Evolutionary conservation across 2,329 filamentous ascomycete genomes (phyloP).

Genomic region (Penicillium freii): DNA sequence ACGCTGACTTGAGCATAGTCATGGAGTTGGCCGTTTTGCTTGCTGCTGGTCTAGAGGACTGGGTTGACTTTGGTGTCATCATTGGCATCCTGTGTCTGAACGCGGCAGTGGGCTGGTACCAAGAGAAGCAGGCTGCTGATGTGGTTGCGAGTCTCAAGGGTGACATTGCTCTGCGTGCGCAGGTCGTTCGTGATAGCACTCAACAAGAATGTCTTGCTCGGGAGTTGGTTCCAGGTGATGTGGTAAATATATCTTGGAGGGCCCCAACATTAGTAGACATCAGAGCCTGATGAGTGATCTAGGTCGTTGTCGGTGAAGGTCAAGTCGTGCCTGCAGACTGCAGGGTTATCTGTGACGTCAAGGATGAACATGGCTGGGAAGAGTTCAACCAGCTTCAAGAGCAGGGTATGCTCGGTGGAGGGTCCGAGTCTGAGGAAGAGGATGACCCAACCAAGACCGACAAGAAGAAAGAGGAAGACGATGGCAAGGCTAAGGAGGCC

Average conservation of each 20-base stretch:
- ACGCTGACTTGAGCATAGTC: constrained; percentile 48
- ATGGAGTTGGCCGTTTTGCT: constrained; percentile 75
- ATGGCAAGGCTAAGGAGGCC: constrained; percentile 11
- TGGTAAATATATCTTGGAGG: constrained; percentile 51
- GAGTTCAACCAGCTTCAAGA: constrained; percentile 64
- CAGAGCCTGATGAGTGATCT: constrained; percentile 18
- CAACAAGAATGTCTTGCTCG: constrained; percentile 66
- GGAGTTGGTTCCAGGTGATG: constrained; percentile 74
- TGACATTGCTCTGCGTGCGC: constrained; percentile 73
- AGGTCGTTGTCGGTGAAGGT: constrained; percentile 70
- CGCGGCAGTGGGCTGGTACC: constrained; percentile 75
- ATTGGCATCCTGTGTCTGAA: constrained; percentile 72
- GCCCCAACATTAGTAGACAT: neutral
- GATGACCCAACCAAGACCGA: constrained; percentile 54
- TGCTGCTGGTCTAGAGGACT: constrained; percentile 70
- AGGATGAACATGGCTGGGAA: constrained; percentile 64
- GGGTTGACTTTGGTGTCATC: constrained; percentile 76
- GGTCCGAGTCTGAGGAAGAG: constrained; percentile 53
- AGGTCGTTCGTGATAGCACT: constrained; percentile 63
- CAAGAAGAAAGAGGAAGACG: constrained; percentile 47
- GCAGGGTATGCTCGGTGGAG: constrained; percentile 57
- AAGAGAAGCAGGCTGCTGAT: constrained; percentile 77
- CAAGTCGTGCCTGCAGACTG: constrained; percentile 67
- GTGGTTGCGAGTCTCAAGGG: constrained; percentile 73
- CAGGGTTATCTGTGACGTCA: constrained; percentile 70